These are phyloP conservation scores for Cutaneotrichosporon sp. DNA, from an alignment of 1,284 basidiomycete genomes.

Conservation along the genomic window DNA sequence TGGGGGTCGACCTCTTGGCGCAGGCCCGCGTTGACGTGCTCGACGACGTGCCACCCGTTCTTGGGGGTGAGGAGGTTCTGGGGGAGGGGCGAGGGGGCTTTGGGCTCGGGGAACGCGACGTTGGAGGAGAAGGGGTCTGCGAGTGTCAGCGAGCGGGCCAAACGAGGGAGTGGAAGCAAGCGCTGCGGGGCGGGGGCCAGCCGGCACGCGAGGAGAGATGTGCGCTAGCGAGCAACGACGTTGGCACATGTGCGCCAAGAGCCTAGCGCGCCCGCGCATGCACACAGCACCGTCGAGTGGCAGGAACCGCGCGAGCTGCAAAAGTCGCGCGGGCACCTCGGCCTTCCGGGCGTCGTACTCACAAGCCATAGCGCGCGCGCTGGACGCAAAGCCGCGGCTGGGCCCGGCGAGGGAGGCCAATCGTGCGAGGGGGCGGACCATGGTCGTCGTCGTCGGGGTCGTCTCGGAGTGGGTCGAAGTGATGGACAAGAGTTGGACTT, in stretches of 20 bases:
- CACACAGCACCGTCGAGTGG: neutral
- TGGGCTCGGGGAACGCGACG: slow-evolving; percentile 61
- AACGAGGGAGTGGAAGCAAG: neutral
- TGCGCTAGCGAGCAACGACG: too few species aligned
- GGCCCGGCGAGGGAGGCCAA: slow-evolving; percentile 8
- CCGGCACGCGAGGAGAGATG: too few species aligned
- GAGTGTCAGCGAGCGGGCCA: neutral
- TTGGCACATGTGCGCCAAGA: too few species aligned
- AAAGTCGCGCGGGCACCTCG: too few species aligned
- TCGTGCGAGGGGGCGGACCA: slow-evolving; percentile 11
- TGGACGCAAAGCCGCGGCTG: slow-evolving; percentile 14
- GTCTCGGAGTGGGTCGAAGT: too few species aligned
- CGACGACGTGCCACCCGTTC: slow-evolving; percentile 75
- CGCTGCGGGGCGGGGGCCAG: too few species aligned
- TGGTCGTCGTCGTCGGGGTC: neutral
- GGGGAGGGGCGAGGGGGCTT: slow-evolving; percentile 44
- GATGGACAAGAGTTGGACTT: neutral
- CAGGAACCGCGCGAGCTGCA: neutral
- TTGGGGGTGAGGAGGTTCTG: slow-evolving; percentile 54
- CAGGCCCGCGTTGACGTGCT: slow-evolving; percentile 67
- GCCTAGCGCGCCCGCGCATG: neutral
- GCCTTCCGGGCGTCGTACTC: neutral
- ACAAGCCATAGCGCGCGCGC: slow-evolving; percentile 5
- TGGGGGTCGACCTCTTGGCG: slow-evolving; percentile 68
- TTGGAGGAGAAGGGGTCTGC: slow-evolving; percentile 71